phyloP scores from a whole-genome alignment of 306 rosid genomes.

The Cicer arietinum region DNA sequence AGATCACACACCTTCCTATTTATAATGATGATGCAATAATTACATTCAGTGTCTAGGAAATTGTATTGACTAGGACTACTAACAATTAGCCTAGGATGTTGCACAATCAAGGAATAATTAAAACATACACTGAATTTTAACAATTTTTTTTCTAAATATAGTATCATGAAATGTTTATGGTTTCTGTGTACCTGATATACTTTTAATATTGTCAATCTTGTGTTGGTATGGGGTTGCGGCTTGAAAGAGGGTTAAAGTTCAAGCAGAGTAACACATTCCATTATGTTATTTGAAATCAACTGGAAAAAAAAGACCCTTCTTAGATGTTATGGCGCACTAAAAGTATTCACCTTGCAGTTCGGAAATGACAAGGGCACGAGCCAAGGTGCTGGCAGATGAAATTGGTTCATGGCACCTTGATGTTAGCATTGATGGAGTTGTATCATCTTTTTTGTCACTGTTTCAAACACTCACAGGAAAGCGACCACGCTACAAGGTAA shows the following conservation, averaged over 20 bases:
- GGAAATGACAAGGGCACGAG: constrained; percentile 71
- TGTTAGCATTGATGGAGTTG: constrained; percentile 80
- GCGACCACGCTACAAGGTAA: constrained; percentile 79
- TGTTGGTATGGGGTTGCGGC: constrained; percentile 13
- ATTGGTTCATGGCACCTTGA: constrained; percentile 98
- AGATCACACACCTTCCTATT: too few relatives aligned
- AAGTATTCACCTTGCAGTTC: constrained; percentile 65
- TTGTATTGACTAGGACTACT: too few relatives aligned
- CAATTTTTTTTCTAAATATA: not conserved
- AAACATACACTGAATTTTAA: too few relatives aligned
- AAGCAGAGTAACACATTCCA: constrained; percentile 24
- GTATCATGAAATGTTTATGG: constrained; percentile 28
- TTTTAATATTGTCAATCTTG: constrained; percentile 5
- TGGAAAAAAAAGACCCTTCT: not conserved
- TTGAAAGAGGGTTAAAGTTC: constrained; percentile 17
- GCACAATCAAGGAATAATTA: too few relatives aligned
- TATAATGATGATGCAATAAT: too few relatives aligned
- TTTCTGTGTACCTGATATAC: constrained; percentile 6
- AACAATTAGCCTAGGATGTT: too few relatives aligned
- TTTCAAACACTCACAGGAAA: constrained; percentile 89
- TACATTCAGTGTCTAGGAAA: too few relatives aligned
- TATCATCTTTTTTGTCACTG: constrained; percentile 71
- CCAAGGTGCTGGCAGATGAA: constrained; percentile 84
- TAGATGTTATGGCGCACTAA: constrained; percentile 24
- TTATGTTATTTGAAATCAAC: constrained; percentile 24